Base-by-base conservation (phyloP, 1,284 basidiomycete genomes). In the Phellinidium pouzarii region DNA sequence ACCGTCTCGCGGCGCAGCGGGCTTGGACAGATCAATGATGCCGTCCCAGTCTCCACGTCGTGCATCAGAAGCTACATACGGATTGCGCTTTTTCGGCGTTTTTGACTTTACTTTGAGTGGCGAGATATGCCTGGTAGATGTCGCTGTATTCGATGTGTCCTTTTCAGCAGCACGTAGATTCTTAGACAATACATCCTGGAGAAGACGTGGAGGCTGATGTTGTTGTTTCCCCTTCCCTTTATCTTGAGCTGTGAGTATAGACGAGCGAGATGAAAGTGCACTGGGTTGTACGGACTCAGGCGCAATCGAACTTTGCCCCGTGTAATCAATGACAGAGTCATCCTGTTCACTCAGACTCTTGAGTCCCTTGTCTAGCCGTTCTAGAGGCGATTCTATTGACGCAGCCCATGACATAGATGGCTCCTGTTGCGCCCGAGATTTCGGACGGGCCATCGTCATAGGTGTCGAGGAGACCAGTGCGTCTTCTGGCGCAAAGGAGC, bases 381-480 rank as follows among this genome's bases (percentile, higher is more conserved):
- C 77, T 46, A 92, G 79, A 6, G 91, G 89, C 0, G 84, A 85
- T 62, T 89, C 86, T 42, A 90, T 64, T 2, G 85, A 83, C 14
- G 75, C 70, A 38, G 76, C 74, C 85, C 86, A 86, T 22, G 84
- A 82, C 1, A 79, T 77, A 41, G 73, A 73, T 38, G 69, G 66
- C 17, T 76, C 66, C 27, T 72, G 61, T 0, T 63, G 61, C 3
- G 19, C 26, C 20, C 40, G 26, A 9, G 25, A 31, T 7, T 25
- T 55, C 65, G 64, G 43, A 66, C 68, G 56, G 50, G 62, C 56
- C 60, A 79, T 64, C 60, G 73, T 74, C n/a, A 85, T 82, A 11
- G 87, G 86, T 0, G 87, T 89, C 3, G 87, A 90, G 1, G 86
- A 85, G 50, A 84, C 71, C 0, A 84, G 83, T 12, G 75, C 83